Evolutionary conservation across 768 basidiomycete genomes (phyloP), one percentile per base, ranked within the genome.

Genomic region (Mycena chlorophos): DNA sequence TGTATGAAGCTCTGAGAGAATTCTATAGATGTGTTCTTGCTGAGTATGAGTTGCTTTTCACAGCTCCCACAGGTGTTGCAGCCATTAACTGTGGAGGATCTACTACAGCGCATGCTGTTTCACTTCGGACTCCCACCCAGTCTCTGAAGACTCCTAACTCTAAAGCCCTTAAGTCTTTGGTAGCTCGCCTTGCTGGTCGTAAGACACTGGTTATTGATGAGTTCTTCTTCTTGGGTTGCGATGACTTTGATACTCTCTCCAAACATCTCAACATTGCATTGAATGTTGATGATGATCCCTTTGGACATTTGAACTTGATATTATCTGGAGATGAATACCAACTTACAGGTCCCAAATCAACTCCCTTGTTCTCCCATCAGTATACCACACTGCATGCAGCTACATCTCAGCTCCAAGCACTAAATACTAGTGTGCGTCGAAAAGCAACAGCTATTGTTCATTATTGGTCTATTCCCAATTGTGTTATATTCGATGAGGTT

Each of bases 41-140:
- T 22, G 29, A 29, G 2, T 3, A 27, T 1, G 52, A 54, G 5
- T 34, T 66, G 2, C 31, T 55, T 28, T 55, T 65, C 19, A 57
- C 60, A 20, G 62, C 65, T n/a, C 57, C 56, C 4, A 66, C 65
- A 0, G 64, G 65, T 23, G 58, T 63, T 3, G 56, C 64, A 29
- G 61, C 65, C 0, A 55, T 40, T 31, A 63, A 65, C 27, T 56
- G 63, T n/a, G 42, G 29, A 20, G 65, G 64, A 3, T 50, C 51
- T 5, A 66, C 61, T 0, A 28, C 53, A 2, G 54, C 58, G 28
- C 42, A 54, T n/a, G 62, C 58, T 23, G n/a, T 49, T 19, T 37
- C 55, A 5, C 50, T 61, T 1, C 27, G 51, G 2, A 51, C 42
- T 2, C 50, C 29, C 27, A 49, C 48, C 6, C 13, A 28, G 2